Conservation (phyloP, 768 basidiomycete genomes). For the Serendipita vermifera region DNA sequence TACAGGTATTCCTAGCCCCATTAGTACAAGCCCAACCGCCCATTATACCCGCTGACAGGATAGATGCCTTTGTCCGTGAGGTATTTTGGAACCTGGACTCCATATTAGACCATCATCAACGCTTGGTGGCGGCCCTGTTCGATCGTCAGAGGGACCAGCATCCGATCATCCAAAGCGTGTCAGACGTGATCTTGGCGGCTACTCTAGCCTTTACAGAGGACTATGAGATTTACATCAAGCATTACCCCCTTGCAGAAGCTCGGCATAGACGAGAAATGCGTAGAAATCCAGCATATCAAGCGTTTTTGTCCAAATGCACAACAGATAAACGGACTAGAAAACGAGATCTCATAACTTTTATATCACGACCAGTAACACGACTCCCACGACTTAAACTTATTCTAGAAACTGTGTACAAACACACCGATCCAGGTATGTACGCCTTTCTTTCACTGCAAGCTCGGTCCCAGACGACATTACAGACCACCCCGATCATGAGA, state of each 20-base stretch:
- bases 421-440: conserved; percentile 32
- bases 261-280: conserved; percentile 64
- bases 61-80: conserved; percentile 56
- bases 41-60: conserved; percentile 41
- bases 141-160: conserved; percentile 72
- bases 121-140: conserved; percentile 60
- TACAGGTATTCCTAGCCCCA: conserved; percentile 59
- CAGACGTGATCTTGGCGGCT: conserved; percentile 69
- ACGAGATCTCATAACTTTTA: conserved; percentile 66
- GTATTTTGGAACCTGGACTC: conserved; percentile 75
- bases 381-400: conserved; percentile 67
- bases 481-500: conserved; percentile 69
- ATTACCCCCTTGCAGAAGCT: conserved; percentile 78
- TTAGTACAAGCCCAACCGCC: conserved; percentile 50
- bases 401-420: conserved; percentile 53
- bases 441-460: background rate
- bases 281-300: conserved; percentile 50
- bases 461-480: conserved; percentile 23
- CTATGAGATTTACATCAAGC: conserved; percentile 76
- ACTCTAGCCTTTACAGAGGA: conserved; percentile 39
- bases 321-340: conserved; percentile 55
- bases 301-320: conserved; percentile 49
- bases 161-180: conserved; percentile 66
- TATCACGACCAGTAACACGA: conserved; percentile 80
- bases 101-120: conserved; percentile 53